Conservation (phyloP, 2,329 filamentous ascomycete genomes). For the Ophiosphaerella herpotricha region DNA sequence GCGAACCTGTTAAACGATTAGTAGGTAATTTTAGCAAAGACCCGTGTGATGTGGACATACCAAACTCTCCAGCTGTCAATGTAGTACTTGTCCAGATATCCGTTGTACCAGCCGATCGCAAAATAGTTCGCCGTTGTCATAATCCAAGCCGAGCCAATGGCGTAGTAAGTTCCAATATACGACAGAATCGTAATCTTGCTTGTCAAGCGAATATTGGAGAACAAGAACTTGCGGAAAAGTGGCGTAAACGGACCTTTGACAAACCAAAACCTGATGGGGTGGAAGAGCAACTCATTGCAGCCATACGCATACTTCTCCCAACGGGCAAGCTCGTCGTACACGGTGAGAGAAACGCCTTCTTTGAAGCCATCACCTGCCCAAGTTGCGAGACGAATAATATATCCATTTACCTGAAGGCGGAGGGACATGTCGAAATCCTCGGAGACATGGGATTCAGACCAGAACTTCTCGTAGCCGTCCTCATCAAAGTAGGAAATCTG, state of each 20-base stretch:
- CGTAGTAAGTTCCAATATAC: slow-evolving; percentile 74
- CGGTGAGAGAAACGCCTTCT: slow-evolving; percentile 73
- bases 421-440: slow-evolving; percentile 80
- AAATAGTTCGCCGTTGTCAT: slow-evolving; percentile 73
- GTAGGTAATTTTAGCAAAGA: not conserved
- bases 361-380: slow-evolving; percentile 74
- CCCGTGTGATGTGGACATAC: slow-evolving; percentile 5
- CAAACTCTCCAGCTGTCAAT: slow-evolving; percentile 73
- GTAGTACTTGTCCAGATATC: slow-evolving; percentile 79
- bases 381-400: slow-evolving; percentile 69
- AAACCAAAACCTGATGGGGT: slow-evolving; percentile 67
- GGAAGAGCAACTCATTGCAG: slow-evolving; percentile 73
- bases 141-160: slow-evolving; percentile 68
- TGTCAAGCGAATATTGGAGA: slow-evolving; percentile 64
- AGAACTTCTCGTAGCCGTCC: slow-evolving; percentile 64
- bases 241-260: slow-evolving; percentile 67
- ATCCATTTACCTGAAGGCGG: slow-evolving; percentile 71
- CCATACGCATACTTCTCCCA: slow-evolving; percentile 77
- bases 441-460: slow-evolving; percentile 76
- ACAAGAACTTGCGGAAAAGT: slow-evolving; percentile 65
- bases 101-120: slow-evolving; percentile 72
- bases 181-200: slow-evolving; percentile 74
- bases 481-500: slow-evolving; percentile 54
- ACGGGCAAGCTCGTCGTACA: slow-evolving; percentile 72
- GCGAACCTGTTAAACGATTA: slow-evolving; percentile 46